A percentile compares a stretch with the other conserved stretches of the same genome.
These are phyloP conservation scores for Alternaria ethzedia DNA, from an alignment of 2,329 filamentous ascomycete genomes.

Conservation along the genomic window DNA sequence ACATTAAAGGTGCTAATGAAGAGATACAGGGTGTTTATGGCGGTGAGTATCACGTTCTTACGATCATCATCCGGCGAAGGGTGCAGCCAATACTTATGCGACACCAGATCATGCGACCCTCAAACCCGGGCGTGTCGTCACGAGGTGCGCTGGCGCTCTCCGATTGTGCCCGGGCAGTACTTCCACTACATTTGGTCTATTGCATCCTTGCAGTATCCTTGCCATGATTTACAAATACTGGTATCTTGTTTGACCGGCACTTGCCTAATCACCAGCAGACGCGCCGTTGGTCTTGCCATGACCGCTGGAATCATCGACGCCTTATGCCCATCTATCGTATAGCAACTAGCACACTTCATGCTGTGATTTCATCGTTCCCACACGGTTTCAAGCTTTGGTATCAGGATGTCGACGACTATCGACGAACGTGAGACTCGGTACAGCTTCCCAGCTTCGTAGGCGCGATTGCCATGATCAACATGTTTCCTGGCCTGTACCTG, in stretches of 20 bases:
- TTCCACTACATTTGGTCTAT: neutral
- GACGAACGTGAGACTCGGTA: neutral
- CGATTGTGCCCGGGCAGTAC: conserved; percentile 11
- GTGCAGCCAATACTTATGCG: conserved; percentile 11
- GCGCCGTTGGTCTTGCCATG: neutral
- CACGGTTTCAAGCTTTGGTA: neutral
- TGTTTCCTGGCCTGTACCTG: neutral
- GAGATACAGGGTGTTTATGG: neutral
- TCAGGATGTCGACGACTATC: neutral
- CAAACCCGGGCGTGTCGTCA: conserved; percentile 19
- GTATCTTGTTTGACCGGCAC: neutral
- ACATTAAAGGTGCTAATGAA: neutral
- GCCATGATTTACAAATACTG: neutral
- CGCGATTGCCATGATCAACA: neutral
- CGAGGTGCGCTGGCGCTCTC: conserved; percentile 30
- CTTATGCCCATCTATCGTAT: neutral
- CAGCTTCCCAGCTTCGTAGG: neutral
- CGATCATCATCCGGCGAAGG: neutral
- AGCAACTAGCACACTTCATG: neutral
- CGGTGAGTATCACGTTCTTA: neutral
- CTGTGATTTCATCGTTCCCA: neutral
- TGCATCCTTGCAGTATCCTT: neutral
- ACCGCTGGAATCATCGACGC: neutral
- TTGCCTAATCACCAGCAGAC: neutral
- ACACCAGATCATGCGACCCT: conserved; percentile 23